Conservation (phyloP, 1,139 yeast species). For the Yamadazyma sp. region DNA sequence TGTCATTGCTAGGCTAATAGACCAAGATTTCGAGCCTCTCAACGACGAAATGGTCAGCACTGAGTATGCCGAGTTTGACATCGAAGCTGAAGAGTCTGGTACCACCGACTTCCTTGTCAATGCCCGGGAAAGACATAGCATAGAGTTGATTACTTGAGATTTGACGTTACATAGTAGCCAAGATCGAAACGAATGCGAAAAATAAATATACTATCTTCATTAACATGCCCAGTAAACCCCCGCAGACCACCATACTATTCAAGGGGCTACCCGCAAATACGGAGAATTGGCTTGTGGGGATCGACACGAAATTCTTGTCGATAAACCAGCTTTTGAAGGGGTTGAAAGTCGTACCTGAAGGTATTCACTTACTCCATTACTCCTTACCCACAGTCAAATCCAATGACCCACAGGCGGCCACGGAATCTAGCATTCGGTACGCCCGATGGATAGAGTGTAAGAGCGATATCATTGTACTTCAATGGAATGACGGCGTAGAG, state of each 20-base stretch:
- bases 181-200: constrained; percentile 3
- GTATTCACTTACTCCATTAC: constrained; percentile 30
- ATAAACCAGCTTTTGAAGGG: constrained; percentile 24
- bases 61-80: constrained; percentile 16
- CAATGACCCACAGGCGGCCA: constrained; percentile 5
- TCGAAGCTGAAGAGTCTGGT: constrained; percentile 12
- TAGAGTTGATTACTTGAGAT: constrained; percentile 30
- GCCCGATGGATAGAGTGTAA: constrained; percentile 30
- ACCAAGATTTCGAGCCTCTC: constrained; percentile 27
- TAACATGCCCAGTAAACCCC: constrained; percentile 20
- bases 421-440: constrained; percentile 20
- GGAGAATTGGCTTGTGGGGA: constrained; percentile 25
- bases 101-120: constrained; percentile 4
- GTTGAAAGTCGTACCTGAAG: constrained; percentile 26
- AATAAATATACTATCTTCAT: neutral
- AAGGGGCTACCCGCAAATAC: constrained; percentile 18
- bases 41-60: constrained; percentile 14
- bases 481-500: constrained; percentile 24
- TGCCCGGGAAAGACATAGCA: constrained; percentile 22
- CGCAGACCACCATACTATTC: constrained; percentile 23
- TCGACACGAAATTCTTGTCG: constrained; percentile 29
- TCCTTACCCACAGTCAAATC: constrained; percentile 18
- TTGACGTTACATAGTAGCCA: too few relatives aligned
- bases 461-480: constrained; percentile 19
- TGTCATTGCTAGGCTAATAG: constrained; percentile 31